Conservation (phyloP, 768 basidiomycete species). For the Pisolithus microcarpus region DNA sequence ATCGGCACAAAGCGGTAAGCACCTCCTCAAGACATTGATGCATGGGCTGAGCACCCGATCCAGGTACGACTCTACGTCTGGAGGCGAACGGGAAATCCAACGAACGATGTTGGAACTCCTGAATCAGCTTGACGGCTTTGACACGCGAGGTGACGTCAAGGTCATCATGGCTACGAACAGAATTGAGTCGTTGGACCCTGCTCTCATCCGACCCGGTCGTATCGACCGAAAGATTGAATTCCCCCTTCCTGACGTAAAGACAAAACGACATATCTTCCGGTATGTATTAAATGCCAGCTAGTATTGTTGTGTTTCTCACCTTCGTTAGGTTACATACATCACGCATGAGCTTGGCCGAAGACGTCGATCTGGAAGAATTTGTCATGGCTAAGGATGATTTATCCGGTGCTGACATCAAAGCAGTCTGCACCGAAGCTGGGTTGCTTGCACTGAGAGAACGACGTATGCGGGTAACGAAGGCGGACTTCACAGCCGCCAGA, state of each 20-base stretch:
- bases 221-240: constrained; percentile 99
- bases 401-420: constrained; percentile 98
- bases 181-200: constrained; percentile 96
- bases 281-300: constrained; percentile 22
- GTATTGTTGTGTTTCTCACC: constrained; percentile 5
- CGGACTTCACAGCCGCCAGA: constrained; percentile 82
- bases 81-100: constrained; percentile 98
- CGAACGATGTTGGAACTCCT: constrained; percentile 98
- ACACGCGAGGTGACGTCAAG: constrained; percentile 98
- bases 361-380: constrained; percentile 94
- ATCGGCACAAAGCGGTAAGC: constrained; percentile 92
- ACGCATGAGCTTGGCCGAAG: constrained; percentile 82
- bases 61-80: constrained; percentile 97
- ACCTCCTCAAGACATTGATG: not conserved
- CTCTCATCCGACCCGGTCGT: constrained; percentile 95
- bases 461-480: constrained; percentile 89
- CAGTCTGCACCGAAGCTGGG: constrained; percentile 98
- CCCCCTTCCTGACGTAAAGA: constrained; percentile 95
- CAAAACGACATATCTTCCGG: constrained; percentile 98
- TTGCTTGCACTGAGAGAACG: constrained; percentile 89
- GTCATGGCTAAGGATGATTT: constrained; percentile 94
- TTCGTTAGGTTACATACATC: constrained; percentile 73
- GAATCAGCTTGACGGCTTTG: constrained; percentile 99
- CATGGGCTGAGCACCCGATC: constrained; percentile 1
- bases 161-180: constrained; percentile 99